A percentile compares a stretch with the other conserved stretches of the same genome.
These are phyloP conservation scores for Paramecium octaurelia DNA, from an alignment of 73 alveolate species.

Conservation along the genomic window DNA sequence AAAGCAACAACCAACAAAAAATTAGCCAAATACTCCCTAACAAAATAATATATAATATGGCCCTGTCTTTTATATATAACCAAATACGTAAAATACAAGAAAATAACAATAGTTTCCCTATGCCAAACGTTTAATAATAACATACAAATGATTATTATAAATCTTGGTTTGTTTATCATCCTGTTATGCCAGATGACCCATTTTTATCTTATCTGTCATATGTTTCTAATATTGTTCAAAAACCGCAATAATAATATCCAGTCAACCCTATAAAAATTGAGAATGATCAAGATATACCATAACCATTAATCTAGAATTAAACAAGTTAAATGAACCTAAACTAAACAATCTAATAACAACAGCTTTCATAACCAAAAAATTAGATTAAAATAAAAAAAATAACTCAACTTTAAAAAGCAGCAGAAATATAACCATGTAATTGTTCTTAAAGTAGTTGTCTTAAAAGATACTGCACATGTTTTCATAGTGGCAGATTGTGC, in stretches of 20 bases:
- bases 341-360: background rate
- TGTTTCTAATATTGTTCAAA: background rate
- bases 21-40: background rate
- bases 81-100: background rate
- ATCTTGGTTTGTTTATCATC: background rate
- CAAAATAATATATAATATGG: background rate
- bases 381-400: background rate
- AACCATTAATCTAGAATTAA: background rate
- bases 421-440: background rate
- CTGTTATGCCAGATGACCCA: background rate
- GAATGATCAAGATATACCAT: background rate
- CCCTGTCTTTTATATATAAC: background rate
- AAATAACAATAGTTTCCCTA: background rate
- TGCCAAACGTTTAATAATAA: background rate
- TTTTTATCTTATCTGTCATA: background rate
- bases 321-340: background rate
- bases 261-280: background rate
- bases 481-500: constrained; percentile 33
- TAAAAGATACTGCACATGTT: constrained; percentile 34
- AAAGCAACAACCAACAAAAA: background rate
- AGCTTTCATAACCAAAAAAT: background rate
- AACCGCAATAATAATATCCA: background rate
- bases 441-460: constrained; percentile 9
- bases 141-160: background rate
- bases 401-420: background rate